Conservation (phyloP, 345 rosid genomes). For the Crucihimalaya himalaica region DNA sequence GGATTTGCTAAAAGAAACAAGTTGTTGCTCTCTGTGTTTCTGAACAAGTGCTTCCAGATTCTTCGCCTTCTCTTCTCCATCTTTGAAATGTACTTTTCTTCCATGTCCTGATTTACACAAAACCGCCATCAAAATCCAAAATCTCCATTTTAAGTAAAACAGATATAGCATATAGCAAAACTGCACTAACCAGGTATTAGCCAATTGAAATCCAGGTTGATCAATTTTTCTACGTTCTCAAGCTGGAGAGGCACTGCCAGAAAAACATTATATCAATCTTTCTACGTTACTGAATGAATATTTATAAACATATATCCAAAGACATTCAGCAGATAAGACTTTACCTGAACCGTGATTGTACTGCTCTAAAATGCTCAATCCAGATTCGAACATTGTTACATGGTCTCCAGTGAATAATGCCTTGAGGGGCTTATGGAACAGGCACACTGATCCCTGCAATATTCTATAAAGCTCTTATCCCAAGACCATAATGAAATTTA, state of each 20-base stretch:
- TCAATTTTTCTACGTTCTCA: conserved; percentile 29
- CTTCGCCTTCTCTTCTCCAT: conserved; percentile 34
- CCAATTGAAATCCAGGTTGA: conserved; percentile 40
- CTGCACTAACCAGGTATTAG: conserved; percentile 33
- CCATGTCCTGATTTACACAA: conserved; percentile 35
- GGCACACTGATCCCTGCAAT: conserved; percentile 41
- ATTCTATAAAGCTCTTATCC: conserved; percentile 9
- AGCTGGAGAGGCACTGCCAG: conserved; percentile 43
- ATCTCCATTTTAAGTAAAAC: background rate
- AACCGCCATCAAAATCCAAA: background rate
- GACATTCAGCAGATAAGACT: background rate
- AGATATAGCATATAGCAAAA: conserved; percentile 4
- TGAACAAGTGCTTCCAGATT: conserved; percentile 35
- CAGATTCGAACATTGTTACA: conserved; percentile 29
- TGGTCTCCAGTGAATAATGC: conserved; percentile 43
- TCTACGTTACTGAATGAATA: background rate
- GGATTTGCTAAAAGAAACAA: conserved; percentile 23
- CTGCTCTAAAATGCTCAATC: conserved; percentile 37
- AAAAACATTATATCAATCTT: background rate
- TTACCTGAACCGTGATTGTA: conserved; percentile 41
- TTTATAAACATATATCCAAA: background rate
- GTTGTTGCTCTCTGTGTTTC: conserved; percentile 36
- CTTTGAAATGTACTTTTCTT: conserved; percentile 37
- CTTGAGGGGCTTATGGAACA: conserved; percentile 40
- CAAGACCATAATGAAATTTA: conserved; percentile 4